phyloP scores from a whole-genome alignment of 805 yeast genomes.

The Wickerhamiella alocasiicola region DNA sequence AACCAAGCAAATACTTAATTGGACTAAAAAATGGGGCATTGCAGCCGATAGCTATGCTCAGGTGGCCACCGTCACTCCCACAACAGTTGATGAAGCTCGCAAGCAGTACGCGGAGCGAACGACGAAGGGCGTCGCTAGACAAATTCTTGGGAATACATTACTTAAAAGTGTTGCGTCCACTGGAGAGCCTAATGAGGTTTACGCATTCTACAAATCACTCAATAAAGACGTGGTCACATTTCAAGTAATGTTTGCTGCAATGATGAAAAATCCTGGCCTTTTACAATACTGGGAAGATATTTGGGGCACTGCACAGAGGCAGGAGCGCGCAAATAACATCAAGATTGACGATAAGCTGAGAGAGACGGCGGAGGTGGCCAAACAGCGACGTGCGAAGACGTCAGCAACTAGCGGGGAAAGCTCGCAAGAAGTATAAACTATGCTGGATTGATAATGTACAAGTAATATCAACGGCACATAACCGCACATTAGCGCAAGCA shows the following conservation, averaged over 20 bases:
- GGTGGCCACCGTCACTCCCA: conserved; percentile 14
- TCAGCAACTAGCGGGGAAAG: no score
- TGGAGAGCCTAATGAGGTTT: conserved; percentile 16
- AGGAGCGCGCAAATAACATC: conserved; percentile 18
- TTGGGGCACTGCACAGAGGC: conserved; percentile 17
- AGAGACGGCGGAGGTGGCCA: conserved; percentile 15
- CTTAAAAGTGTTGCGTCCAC: conserved; percentile 12
- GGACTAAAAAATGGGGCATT: conserved; percentile 23
- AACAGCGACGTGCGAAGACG: not conserved
- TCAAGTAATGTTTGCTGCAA: conserved; percentile 21
- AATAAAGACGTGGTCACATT: conserved; percentile 21
- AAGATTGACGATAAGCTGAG: conserved; percentile 17
- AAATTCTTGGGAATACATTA: conserved; percentile 18
- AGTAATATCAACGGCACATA: no score
- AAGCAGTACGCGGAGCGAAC: conserved; percentile 12
- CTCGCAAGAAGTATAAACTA: no score
- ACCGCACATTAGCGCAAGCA: no score
- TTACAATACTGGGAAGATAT: conserved; percentile 14
- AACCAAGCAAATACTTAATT: conserved; percentile 13
- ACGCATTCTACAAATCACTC: conserved; percentile 17
- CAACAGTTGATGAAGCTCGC: conserved; percentile 18
- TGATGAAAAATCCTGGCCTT: conserved; percentile 14
- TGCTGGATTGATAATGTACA: no score
- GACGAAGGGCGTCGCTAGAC: conserved; percentile 12
- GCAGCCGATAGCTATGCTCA: conserved; percentile 15